These are phyloP conservation scores for Nakazawaea holstii DNA, from an alignment of 805 yeast species.

Conservation along the genomic window DNA sequence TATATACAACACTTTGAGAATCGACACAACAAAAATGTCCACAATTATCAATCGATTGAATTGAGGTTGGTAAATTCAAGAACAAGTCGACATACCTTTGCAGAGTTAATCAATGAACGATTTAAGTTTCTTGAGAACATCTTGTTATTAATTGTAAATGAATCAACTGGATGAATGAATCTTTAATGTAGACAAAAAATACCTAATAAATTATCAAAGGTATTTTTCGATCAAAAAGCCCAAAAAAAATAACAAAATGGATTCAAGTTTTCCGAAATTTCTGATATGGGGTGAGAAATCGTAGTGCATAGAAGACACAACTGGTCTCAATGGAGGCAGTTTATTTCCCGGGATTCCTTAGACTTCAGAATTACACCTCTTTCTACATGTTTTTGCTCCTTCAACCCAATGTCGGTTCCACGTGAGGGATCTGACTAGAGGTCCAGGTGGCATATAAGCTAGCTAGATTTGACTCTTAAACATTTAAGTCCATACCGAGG, in stretches of 20 bases:
- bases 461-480: too few relatives aligned
- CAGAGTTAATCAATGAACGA: slow-evolving; percentile 11
- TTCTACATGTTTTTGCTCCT: neutral
- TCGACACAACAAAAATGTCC: neutral
- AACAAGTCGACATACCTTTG: slow-evolving; percentile 3
- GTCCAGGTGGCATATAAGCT: too few relatives aligned
- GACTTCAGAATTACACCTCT: too few relatives aligned
- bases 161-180: neutral
- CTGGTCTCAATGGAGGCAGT: neutral
- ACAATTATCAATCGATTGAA: neutral
- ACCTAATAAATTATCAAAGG: too few relatives aligned
- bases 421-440: too few relatives aligned
- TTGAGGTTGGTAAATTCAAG: neutral
- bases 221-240: neutral
- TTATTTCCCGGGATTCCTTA: too few relatives aligned
- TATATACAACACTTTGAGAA: neutral
- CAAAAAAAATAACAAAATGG: slow-evolving; percentile 6
- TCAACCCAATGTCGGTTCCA: too few relatives aligned
- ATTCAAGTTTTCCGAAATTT: slow-evolving; percentile 10
- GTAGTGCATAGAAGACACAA: neutral
- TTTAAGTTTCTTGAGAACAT: slow-evolving; percentile 12
- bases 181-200: neutral
- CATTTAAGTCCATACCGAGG: too few relatives aligned
- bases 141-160: neutral
- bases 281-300: neutral